Evolutionary conservation across 163 green algal species (phyloP).

Genomic region (Prototheca cutis): DNA sequence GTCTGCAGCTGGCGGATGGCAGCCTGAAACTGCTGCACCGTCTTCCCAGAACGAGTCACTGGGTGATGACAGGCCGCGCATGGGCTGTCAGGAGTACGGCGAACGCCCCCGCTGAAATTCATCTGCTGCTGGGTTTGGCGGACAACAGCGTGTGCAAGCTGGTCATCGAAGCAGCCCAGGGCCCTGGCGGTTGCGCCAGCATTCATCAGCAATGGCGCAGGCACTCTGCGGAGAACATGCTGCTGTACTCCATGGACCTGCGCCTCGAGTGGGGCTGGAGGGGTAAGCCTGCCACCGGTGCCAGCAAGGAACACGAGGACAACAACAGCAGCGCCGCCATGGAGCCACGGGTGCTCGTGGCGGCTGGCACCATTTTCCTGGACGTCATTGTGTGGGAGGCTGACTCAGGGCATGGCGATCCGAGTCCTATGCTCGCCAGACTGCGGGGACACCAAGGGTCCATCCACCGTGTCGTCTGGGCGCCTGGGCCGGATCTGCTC

Average conservation of each 20-base stretch:
- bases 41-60: background rate
- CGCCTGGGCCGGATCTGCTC: slow-evolving; percentile 5
- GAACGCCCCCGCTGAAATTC: background rate
- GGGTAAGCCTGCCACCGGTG: background rate
- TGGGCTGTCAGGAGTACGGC: too few relatives aligned
- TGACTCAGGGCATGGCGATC: background rate
- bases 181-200: background rate
- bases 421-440: slow-evolving; percentile 9
- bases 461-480: slow-evolving; percentile 43
- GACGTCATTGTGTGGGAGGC: slow-evolving; percentile 35
- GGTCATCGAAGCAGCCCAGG: background rate
- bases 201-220: too few relatives aligned
- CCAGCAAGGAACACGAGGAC: background rate
- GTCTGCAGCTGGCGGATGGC: background rate
- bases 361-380: slow-evolving; percentile 36
- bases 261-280: background rate
- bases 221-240: slow-evolving; percentile 18
- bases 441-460: slow-evolving; percentile 41
- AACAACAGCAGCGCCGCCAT: background rate
- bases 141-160: background rate
- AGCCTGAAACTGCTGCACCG: background rate
- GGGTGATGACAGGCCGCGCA: background rate
- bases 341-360: slow-evolving; percentile 16
- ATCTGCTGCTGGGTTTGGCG: background rate
- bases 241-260: slow-evolving; percentile 45